These are phyloP conservation scores for Plasmodium vivax DNA, from an alignment of 169 alveolate species.

Conservation along the genomic window DNA sequence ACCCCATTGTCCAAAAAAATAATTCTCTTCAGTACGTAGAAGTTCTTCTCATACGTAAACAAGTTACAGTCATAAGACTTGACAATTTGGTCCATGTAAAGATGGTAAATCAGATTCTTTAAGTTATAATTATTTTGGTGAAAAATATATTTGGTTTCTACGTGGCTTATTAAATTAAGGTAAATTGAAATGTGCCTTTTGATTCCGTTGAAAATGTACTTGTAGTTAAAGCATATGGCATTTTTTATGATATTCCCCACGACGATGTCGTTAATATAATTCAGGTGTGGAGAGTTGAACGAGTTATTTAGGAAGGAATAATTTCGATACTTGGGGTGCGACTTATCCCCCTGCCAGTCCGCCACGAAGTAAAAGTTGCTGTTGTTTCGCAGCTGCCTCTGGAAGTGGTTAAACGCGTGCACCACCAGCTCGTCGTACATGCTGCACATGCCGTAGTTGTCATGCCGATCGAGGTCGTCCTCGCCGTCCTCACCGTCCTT, in stretches of 20 bases:
- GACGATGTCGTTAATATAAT: conserved; percentile 10
- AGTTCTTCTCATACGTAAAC: conserved; percentile 65
- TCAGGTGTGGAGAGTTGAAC: not conserved
- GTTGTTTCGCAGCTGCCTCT: conserved; percentile 11
- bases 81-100: conserved; percentile 47
- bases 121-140: conserved; percentile 59
- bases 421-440: conserved; percentile 12
- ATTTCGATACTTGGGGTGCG: not conserved
- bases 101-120: conserved; percentile 60
- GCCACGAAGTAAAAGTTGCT: conserved; percentile 48
- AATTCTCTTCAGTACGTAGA: conserved; percentile 60
- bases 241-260: conserved; percentile 4
- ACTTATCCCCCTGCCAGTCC: not conserved
- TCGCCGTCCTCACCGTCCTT: not conserved
- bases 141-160: conserved; percentile 55
- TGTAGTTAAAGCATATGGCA: conserved; percentile 18
- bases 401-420: not conserved
- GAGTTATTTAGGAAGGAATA: conserved; percentile 25
- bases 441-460: not conserved
- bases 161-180: conserved; percentile 44
- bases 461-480: not conserved
- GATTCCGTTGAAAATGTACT: conserved; percentile 57
- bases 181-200: conserved; percentile 45
- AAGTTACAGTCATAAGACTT: conserved; percentile 45
- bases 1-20: conserved; percentile 43